Conservation (phyloP, 2,329 filamentous ascomycete species). For the Cadophora sp. region DNA sequence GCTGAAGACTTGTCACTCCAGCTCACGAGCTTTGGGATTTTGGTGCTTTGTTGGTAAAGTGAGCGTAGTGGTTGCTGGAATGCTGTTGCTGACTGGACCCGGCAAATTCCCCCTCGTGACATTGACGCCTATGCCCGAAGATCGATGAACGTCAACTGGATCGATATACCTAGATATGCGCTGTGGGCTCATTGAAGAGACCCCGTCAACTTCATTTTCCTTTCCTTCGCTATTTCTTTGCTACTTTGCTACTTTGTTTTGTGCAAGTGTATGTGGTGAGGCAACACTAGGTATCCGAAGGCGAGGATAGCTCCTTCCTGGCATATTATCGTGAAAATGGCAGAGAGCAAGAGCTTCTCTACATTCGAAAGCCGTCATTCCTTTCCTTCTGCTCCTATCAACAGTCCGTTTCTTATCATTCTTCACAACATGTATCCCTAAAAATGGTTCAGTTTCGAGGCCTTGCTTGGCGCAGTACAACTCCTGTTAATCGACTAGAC, state of each 20-base stretch:
- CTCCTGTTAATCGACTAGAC: constrained; percentile 17
- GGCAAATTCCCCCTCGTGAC: too few relatives aligned
- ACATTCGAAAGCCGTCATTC: background rate
- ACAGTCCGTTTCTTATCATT: background rate
- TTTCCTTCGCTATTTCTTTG: too few relatives aligned
- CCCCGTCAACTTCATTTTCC: too few relatives aligned
- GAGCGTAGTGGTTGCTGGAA: too few relatives aligned
- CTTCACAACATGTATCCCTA: constrained; percentile 26
- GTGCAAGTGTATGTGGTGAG: too few relatives aligned
- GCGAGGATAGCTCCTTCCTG: background rate
- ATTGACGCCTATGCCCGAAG: background rate
- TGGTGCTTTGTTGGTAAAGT: background rate
- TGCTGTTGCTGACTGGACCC: too few relatives aligned
- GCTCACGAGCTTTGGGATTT: background rate
- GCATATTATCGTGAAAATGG: background rate
- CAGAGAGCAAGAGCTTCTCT: constrained; percentile 1
- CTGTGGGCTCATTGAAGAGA: too few relatives aligned
- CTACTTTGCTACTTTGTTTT: too few relatives aligned
- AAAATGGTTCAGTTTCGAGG: constrained; percentile 26
- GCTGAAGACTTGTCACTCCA: background rate
- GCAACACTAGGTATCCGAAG: too few relatives aligned
- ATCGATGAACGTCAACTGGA: too few relatives aligned
- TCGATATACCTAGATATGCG: too few relatives aligned
- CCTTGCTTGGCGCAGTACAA: constrained; percentile 27
- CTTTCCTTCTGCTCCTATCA: background rate